Base-by-base conservation (phyloP, 176 grass and related monocot species). In the Areca catechu region DNA sequence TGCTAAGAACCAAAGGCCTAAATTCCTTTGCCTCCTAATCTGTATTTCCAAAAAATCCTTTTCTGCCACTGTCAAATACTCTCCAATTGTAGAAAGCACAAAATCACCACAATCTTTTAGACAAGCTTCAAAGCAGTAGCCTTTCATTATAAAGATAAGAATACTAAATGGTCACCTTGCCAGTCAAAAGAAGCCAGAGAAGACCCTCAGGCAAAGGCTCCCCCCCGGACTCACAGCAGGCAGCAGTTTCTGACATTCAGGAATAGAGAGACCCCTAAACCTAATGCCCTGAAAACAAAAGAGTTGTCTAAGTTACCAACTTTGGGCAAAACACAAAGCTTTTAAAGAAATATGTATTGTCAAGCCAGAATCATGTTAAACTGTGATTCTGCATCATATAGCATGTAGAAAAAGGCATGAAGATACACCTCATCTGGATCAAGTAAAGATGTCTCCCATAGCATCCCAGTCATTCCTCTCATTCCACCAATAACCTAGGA, bases 391-490 rank as follows among this genome's bases (percentile, higher is more conserved):
- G 7, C 7, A 37, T 37, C 34, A 12, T 12, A 12, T 37, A 24
- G 24, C 20, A 47, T 48, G 15, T 62, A 28, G n/a, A 19, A 4
- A 9, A 5, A 43, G 19, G 19, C 3, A 19, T 1, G 57, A 49
- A 73, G 76, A 49, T 47, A 65, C 74, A 98, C 93, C 93, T 98
- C 93, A n/a, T 98, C 93, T 15, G 93, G 75, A 61, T 98, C 93
- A 77, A 98, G 93, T 66, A 98, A 75, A 24, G 93, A 98, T 68
- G 93, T 83, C 77, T 98, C 87, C 87, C 93, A 98, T n/a, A 98
- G 84, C 72, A 98, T 76, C 50, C 93, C 93, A 75, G 18, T 85
- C 93, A 92, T 92, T 80, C 93, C 87, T 74, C 93, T 92, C 93
- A 98, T 98, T 74, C 93, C 93, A 83, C 93, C 88, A 80, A 98